These are phyloP conservation scores for Candida schatavii DNA, from an alignment of 805 yeast species.

Conservation along the genomic window DNA sequence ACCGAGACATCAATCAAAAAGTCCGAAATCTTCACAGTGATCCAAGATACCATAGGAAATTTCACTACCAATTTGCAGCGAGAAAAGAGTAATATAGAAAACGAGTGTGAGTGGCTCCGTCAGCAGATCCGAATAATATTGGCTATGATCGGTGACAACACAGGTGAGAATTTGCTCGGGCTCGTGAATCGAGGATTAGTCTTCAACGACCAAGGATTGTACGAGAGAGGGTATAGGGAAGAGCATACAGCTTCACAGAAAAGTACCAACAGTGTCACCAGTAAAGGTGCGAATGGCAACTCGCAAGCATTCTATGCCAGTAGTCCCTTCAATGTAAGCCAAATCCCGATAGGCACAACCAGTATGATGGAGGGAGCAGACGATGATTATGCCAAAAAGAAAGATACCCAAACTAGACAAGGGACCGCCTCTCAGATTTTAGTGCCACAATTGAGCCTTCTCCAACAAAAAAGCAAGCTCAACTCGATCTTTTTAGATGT, in stretches of 20 bases:
- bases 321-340: constrained; percentile 26
- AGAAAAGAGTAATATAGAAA: constrained; percentile 36
- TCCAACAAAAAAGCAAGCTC: constrained; percentile 28
- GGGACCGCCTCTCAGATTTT: neutral
- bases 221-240: constrained; percentile 28
- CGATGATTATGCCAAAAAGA: neutral
- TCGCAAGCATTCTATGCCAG: constrained; percentile 19
- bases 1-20: constrained; percentile 49
- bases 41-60: constrained; percentile 48
- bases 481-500: constrained; percentile 36
- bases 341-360: constrained; percentile 4
- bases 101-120: constrained; percentile 45
- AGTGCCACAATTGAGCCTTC: constrained; percentile 27
- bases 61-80: constrained; percentile 31
- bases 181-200: constrained; percentile 30
- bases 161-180: constrained; percentile 24
- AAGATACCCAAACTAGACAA: neutral
- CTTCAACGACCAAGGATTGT: constrained; percentile 23
- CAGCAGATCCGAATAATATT: constrained; percentile 40
- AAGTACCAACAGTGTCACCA: neutral
- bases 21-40: constrained; percentile 44
- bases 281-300: neutral
- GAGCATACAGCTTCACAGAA: constrained; percentile 16
- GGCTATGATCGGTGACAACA: constrained; percentile 36
- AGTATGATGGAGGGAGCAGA: constrained; percentile 15